phyloP scores from a whole-genome alignment of 345 rosid genomes.

The Populus pruinosa region DNA sequence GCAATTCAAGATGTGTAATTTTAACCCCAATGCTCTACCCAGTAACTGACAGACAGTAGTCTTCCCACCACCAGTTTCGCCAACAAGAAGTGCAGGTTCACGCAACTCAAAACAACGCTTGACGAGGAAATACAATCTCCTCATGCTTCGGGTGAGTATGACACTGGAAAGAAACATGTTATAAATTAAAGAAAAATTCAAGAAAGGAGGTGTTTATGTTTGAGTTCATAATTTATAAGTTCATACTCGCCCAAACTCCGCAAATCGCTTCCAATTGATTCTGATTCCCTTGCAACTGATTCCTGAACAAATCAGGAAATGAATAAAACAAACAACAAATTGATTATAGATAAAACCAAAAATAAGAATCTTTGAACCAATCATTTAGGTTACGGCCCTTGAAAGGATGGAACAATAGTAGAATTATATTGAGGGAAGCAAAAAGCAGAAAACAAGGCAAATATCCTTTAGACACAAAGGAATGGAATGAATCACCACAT shows the following conservation, averaged over 20 bases:
- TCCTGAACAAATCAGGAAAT: conserved; percentile 37
- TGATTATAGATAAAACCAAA: not conserved
- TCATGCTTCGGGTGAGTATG: conserved; percentile 76
- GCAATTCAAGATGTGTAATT: conserved; percentile 83
- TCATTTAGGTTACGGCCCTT: not conserved
- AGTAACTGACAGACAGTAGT: conserved; percentile 88
- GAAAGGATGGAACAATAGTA: not conserved
- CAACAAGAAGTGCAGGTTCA: conserved; percentile 97
- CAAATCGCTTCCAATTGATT: conserved; percentile 11
- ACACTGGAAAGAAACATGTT: conserved; percentile 38
- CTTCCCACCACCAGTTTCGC: conserved; percentile 98
- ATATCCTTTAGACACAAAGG: not conserved
- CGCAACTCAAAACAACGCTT: conserved; percentile 69
- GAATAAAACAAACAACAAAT: not conserved
- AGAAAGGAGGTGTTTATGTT: conserved; percentile 6
- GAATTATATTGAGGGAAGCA: not conserved
- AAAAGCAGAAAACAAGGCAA: not conserved
- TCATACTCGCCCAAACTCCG: conserved; percentile 43
- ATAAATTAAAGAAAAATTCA: conserved; percentile 10
- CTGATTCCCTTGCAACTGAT: conserved; percentile 32
- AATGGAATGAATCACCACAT: too few species aligned
- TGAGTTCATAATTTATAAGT: not conserved
- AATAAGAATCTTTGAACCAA: not conserved
- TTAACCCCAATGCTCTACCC: conserved; percentile 46
- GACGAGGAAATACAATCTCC: conserved; percentile 78